Percentiles rank a stretch among this genome's conserved stretches.
Evolutionary conservation across 1,284 basidiomycete genomes (phyloP).

Genomic region (Xanthoconium separans): DNA sequence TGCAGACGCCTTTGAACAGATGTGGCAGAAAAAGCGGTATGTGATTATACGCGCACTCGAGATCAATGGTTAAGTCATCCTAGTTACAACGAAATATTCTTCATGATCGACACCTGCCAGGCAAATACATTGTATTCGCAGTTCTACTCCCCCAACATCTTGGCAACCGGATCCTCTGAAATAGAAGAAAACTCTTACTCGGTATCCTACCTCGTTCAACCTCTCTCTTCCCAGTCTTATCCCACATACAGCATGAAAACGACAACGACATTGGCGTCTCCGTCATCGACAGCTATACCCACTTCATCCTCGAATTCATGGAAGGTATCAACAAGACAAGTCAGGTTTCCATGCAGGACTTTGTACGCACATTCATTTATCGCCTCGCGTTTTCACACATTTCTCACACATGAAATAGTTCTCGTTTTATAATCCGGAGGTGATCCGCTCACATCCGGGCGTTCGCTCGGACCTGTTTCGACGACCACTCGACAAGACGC

Average conservation of each 20-base stretch:
- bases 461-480: slow-evolving; percentile 84
- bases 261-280: slow-evolving; percentile 94
- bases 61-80: not conserved
- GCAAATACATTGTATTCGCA: slow-evolving; percentile 95
- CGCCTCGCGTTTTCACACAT: not conserved
- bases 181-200: slow-evolving; percentile 95
- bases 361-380: slow-evolving; percentile 55
- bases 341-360: slow-evolving; percentile 76
- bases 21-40: slow-evolving; percentile 94
- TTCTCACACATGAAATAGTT: slow-evolving; percentile 52
- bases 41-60: slow-evolving; percentile 12
- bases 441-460: slow-evolving; percentile 84
- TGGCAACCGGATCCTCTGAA: slow-evolving; percentile 88
- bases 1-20: slow-evolving; percentile 96
- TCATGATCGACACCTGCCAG: slow-evolving; percentile 99
- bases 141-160: slow-evolving; percentile 94
- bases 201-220: slow-evolving; percentile 45
- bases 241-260: slow-evolving; percentile 72
- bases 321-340: slow-evolving; percentile 92
- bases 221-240: slow-evolving; percentile 9
- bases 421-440: slow-evolving; percentile 69
- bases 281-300: slow-evolving; percentile 94
- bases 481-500: slow-evolving; percentile 65
- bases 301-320: slow-evolving; percentile 89
- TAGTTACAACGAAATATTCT: slow-evolving; percentile 96